phyloP scores from a whole-genome alignment of 805 yeast species.

The Candida sphagnicola region DNA sequence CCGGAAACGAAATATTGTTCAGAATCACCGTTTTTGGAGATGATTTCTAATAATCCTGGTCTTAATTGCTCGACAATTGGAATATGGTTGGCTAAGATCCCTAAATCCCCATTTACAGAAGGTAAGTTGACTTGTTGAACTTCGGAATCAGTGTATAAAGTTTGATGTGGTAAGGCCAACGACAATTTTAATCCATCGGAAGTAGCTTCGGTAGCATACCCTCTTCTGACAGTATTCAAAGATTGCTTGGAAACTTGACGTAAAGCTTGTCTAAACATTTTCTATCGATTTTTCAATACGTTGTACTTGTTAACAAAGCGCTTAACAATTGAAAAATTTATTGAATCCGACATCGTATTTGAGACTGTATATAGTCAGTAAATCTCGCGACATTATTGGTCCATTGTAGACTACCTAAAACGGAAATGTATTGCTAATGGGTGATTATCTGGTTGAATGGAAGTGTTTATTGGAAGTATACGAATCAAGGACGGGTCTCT shows the following conservation, averaged over 20 bases:
- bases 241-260: constrained; percentile 59
- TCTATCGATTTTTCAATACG: constrained; percentile 8
- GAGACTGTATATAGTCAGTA: background rate
- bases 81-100: constrained; percentile 96
- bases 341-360: constrained; percentile 6
- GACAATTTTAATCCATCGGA: constrained; percentile 78
- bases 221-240: constrained; percentile 62
- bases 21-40: constrained; percentile 68
- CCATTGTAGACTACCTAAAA: constrained; percentile 23
- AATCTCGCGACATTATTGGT: constrained; percentile 30
- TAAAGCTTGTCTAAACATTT: constrained; percentile 61
- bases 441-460: too few relatives aligned
- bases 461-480: too few relatives aligned
- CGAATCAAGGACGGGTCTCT: too few relatives aligned
- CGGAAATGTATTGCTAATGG: constrained; percentile 14
- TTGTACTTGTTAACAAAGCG: background rate
- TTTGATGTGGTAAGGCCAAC: constrained; percentile 86
- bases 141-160: constrained; percentile 55
- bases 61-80: constrained; percentile 94
- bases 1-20: constrained; percentile 89
- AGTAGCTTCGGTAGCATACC: constrained; percentile 79
- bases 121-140: constrained; percentile 86
- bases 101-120: constrained; percentile 91
- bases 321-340: constrained; percentile 1
- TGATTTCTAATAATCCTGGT: constrained; percentile 93